A percentile compares a stretch with the other conserved stretches of the same genome.
phyloP scores from a whole-genome alignment of 495 filamentous ascomycete species.

The Xylaria longipes region DNA sequence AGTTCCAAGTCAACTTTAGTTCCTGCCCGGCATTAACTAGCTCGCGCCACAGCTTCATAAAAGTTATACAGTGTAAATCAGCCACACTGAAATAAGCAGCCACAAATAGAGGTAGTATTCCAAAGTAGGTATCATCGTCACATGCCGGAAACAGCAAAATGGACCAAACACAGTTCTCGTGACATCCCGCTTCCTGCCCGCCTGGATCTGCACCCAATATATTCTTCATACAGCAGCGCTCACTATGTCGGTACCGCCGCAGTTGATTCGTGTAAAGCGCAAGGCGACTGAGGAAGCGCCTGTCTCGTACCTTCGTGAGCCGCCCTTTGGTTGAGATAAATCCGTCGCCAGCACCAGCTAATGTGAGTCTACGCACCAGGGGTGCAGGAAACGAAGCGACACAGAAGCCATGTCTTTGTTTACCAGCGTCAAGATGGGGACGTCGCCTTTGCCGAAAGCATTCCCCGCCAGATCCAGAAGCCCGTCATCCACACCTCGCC shows the following conservation, averaged over 20 bases:
- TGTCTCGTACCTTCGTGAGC: slow-evolving; percentile 59
- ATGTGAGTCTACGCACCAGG: slow-evolving; percentile 26
- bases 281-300: slow-evolving; percentile 59
- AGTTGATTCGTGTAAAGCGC: slow-evolving; percentile 60
- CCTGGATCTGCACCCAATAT: background rate
- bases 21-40: too few relatives aligned
- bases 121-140: background rate
- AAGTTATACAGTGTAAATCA: background rate
- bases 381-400: slow-evolving; percentile 49
- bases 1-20: too few relatives aligned
- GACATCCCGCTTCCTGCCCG: background rate
- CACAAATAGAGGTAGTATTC: background rate
- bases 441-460: slow-evolving; percentile 29
- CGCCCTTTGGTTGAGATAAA: slow-evolving; percentile 22
- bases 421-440: slow-evolving; percentile 48
- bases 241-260: slow-evolving; percentile 58
- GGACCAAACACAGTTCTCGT: background rate
- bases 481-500: slow-evolving; percentile 38
- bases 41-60: slow-evolving; percentile 9
- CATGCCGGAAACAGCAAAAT: slow-evolving; percentile 10
- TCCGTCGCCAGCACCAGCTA: slow-evolving; percentile 26
- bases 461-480: slow-evolving; percentile 28
- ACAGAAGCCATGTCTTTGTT: slow-evolving; percentile 49
- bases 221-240: background rate
- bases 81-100: background rate